Evolutionary conservation across 495 filamentous ascomycete genomes (phyloP), one percentile per base, ranked within the genome.

Genomic region (Neurospora sp.): DNA sequence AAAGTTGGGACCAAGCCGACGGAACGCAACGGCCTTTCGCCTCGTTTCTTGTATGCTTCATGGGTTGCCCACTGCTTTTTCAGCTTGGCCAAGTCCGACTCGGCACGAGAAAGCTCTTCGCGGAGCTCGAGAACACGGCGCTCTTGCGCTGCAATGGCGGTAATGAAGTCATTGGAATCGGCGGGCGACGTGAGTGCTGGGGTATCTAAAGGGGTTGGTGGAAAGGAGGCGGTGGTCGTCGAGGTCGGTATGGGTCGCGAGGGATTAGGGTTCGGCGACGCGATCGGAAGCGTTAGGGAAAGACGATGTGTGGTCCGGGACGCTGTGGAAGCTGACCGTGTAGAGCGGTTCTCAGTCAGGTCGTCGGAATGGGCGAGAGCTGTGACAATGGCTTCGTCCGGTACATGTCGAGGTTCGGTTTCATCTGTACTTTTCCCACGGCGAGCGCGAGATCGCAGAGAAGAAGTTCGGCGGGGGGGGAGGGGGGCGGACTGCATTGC

Each of bases 61-160:
- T 94, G 90, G 35, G 84, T 80, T 3, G 91, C 87, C 93, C 93
- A 90, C 77, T 96, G 92, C 73, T 88, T 91, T 81, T 97, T 97
- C 68, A 98, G 83, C 72, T 84, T 88, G 40, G 84, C 82, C 72
- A 99, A 83, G 41, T 97, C 93, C 4, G 81, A 79, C 78, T 98
- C 96, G 10, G 96, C 94, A 70, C 89, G 90, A 9, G 83, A 80
- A 14, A 99, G 85, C 79, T 98, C 96, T 80, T 98, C 96, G 69
- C 90, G 91, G 40, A 98, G 85, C 83, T 98, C 96, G 53, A 99
- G 83, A 7, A 99, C 95, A 70, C 89, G 89, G n/a, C 96, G 89
- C 79, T 99, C 96, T 81, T 98, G 94, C 6, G 93, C 91, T 16
- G 96, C 96, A 71, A 98, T 90, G 40, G 93, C 92, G 42, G 93